Evolutionary conservation across 768 basidiomycete species (phyloP).

Genomic region (Gloeopeniophorella convolvens): DNA sequence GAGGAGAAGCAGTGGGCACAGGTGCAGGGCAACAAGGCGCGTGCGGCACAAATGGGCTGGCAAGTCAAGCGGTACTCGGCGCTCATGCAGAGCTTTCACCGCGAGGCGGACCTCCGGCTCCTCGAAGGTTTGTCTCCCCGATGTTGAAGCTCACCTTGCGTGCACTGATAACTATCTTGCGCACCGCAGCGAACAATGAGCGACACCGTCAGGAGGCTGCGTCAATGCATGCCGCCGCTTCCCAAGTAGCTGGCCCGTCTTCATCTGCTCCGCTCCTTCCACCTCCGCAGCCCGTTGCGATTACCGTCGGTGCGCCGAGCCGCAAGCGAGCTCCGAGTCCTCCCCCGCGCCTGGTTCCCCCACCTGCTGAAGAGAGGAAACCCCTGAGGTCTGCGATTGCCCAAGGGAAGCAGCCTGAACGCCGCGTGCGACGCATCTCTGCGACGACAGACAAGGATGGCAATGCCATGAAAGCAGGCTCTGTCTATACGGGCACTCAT

Average conservation of each 20-base stretch:
- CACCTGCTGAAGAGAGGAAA: constrained; percentile 4
- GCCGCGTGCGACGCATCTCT: constrained; percentile 11
- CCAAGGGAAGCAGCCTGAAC: constrained; percentile 13
- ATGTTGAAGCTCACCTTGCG: background rate
- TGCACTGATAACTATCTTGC: background rate
- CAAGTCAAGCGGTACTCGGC: constrained; percentile 77
- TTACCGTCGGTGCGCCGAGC: constrained; percentile 6
- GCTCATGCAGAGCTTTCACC: constrained; percentile 73
- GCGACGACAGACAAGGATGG: constrained; percentile 12
- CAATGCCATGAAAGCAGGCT: constrained; percentile 13
- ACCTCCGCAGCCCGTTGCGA: constrained; percentile 8
- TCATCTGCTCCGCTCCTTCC: constrained; percentile 5
- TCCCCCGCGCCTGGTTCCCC: constrained; percentile 9
- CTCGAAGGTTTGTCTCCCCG: constrained; percentile 46
- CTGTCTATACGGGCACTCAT: constrained; percentile 11
- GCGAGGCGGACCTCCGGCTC: constrained; percentile 66
- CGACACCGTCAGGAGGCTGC: constrained; percentile 21
- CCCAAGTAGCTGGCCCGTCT: constrained; percentile 11
- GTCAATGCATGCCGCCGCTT: constrained; percentile 16
- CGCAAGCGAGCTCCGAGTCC: constrained; percentile 2
- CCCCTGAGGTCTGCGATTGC: constrained; percentile 8
- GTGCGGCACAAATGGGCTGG: constrained; percentile 76
- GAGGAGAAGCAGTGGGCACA: constrained; percentile 86
- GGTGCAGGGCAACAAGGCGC: constrained; percentile 67
- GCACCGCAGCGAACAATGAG: constrained; percentile 24